Evolutionary conservation across 2,329 filamentous ascomycete species (phyloP).

Genomic region (Samsoniella hepiali): DNA sequence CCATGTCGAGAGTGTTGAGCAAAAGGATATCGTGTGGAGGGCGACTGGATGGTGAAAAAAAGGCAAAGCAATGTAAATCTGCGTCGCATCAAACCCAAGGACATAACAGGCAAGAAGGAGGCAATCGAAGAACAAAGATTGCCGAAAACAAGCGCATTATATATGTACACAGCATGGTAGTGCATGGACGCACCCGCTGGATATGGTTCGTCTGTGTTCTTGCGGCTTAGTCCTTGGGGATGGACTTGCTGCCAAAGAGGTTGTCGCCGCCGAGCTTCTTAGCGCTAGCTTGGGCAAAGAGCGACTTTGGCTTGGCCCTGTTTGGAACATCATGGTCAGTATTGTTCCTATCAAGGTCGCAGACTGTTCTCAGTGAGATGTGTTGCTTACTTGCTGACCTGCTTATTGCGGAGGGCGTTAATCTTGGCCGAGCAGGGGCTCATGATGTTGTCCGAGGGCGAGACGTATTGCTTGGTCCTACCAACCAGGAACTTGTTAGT

Average conservation of each 20-base stretch:
- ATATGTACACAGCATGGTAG: slow-evolving; percentile 13
- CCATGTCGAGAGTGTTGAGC: background rate
- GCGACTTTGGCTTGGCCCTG: slow-evolving; percentile 64
- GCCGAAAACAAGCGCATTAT: slow-evolving; percentile 1
- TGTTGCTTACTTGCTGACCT: slow-evolving; percentile 68
- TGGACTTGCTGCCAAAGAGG: slow-evolving; percentile 37
- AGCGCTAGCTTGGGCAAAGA: slow-evolving; percentile 63
- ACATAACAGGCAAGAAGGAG: slow-evolving; percentile 6
- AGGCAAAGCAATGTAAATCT: slow-evolving; percentile 6
- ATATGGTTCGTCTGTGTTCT: background rate
- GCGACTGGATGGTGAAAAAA: background rate
- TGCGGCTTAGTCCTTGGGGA: slow-evolving; percentile 29
- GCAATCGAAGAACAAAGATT: background rate
- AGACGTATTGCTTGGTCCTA: slow-evolving; percentile 62
- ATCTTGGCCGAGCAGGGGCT: slow-evolving; percentile 83
- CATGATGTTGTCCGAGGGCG: slow-evolving; percentile 85
- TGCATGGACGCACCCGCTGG: background rate
- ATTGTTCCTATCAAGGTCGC: background rate
- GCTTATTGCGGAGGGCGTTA: slow-evolving; percentile 74
- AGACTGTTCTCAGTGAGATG: background rate
- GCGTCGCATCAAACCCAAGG: slow-evolving; percentile 13
- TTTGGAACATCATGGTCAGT: background rate
- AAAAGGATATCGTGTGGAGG: background rate
- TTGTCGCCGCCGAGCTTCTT: slow-evolving; percentile 57
- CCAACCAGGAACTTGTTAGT: slow-evolving; percentile 19